These are phyloP conservation scores for Verticillium alfalfae DNA, from an alignment of 2,329 filamentous ascomycete genomes.

Conservation along the genomic window DNA sequence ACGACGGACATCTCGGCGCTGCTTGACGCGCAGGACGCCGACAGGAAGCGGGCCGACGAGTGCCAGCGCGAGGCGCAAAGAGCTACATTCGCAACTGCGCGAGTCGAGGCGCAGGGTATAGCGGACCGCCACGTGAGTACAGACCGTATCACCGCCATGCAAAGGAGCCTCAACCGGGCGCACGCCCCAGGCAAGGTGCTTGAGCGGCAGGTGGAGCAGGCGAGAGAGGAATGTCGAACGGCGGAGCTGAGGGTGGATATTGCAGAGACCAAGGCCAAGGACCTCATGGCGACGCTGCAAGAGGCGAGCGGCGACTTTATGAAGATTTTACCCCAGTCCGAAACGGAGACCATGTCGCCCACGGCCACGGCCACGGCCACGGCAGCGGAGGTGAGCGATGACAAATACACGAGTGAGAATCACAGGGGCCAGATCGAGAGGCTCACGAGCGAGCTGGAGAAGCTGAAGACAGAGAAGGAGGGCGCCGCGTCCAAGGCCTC, in stretches of 20 bases:
- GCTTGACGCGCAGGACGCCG: background rate
- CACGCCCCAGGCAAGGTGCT: background rate
- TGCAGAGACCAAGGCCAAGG: background rate
- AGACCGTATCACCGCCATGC: background rate
- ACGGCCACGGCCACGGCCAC: background rate
- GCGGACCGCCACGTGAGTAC: background rate
- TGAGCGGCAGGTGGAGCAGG: background rate
- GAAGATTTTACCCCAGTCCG: background rate
- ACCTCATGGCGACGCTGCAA: background rate
- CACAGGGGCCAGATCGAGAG: background rate
- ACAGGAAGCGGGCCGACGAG: background rate
- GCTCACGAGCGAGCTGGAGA: background rate
- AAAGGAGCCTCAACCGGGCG: background rate
- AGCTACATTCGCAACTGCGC: background rate
- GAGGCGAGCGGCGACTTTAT: background rate
- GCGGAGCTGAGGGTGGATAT: background rate
- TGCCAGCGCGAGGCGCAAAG: background rate
- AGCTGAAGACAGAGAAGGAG: background rate
- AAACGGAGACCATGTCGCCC: background rate
- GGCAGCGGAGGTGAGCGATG: background rate
- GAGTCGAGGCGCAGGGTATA: background rate
- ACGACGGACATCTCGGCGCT: background rate
- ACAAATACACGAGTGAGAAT: background rate
- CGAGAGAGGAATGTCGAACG: background rate
- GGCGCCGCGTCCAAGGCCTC: background rate